Conservation (phyloP, 768 basidiomycete species). For the Paxillus rubicundulus region DNA sequence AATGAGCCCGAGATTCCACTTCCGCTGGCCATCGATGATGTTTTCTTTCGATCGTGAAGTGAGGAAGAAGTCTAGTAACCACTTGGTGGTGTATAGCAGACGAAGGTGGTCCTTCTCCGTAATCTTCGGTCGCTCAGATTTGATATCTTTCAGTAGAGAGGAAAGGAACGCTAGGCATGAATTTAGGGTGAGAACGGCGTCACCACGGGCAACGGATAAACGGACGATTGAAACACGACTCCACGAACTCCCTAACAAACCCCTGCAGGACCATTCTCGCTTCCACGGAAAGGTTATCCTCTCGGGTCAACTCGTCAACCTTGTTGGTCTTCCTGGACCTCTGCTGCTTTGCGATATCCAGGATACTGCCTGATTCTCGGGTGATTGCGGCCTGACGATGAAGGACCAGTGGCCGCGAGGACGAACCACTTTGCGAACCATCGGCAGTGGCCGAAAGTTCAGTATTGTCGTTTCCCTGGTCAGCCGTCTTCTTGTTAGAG, state of each 20-base stretch:
- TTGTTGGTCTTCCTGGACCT: slow-evolving; percentile 57
- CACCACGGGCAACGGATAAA: slow-evolving; percentile 18
- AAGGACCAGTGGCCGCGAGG: slow-evolving; percentile 64
- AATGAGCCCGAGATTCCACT: slow-evolving; percentile 70
- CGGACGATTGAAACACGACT: slow-evolving; percentile 87
- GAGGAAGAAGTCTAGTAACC: slow-evolving; percentile 92
- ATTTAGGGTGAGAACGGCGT: slow-evolving; percentile 14
- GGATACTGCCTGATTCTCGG: slow-evolving; percentile 60
- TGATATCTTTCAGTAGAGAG: slow-evolving; percentile 87
- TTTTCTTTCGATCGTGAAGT: slow-evolving; percentile 40
- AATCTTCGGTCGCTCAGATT: slow-evolving; percentile 86
- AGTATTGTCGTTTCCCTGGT: slow-evolving; percentile 20
- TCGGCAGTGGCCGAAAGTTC: slow-evolving; percentile 21
- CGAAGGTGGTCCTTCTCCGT: slow-evolving; percentile 94
- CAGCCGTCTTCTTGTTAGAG: slow-evolving; percentile 44
- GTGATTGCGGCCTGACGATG: slow-evolving; percentile 84
- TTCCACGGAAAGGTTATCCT: slow-evolving; percentile 67
- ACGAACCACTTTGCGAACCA: slow-evolving; percentile 18
- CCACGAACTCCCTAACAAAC: slow-evolving; percentile 71
- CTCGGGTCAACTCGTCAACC: slow-evolving; percentile 63
- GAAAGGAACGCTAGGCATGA: slow-evolving; percentile 73
- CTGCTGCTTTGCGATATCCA: slow-evolving; percentile 69
- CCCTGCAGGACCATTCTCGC: slow-evolving; percentile 63
- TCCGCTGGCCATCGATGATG: slow-evolving; percentile 25
- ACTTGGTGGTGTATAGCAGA: slow-evolving; percentile 81